These are phyloP conservation scores for Trypethelium eluteriae DNA, from an alignment of 495 filamentous ascomycete genomes.

Conservation along the genomic window DNA sequence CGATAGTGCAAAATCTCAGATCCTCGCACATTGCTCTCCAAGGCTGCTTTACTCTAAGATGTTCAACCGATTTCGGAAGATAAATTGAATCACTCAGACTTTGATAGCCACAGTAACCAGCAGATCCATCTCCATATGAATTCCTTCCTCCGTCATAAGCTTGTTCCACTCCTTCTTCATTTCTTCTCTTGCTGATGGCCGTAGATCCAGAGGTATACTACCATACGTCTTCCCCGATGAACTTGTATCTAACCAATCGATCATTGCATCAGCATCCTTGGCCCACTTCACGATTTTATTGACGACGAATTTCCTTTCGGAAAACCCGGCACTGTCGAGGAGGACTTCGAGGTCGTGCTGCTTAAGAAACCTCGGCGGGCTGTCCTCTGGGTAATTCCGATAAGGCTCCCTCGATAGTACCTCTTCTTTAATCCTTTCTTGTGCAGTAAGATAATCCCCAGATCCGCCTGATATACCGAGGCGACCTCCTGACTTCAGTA, in stretches of 20 bases:
- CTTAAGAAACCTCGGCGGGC: not conserved
- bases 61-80: no score
- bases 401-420: not conserved
- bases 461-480: constrained; percentile 6
- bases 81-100: not conserved
- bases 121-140: constrained; percentile 1
- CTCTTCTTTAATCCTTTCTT: not conserved
- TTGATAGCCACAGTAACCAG: not conserved
- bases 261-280: constrained; percentile 14
- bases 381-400: not conserved
- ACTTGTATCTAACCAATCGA: constrained; percentile 14
- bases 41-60: no score
- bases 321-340: not conserved
- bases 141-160: not conserved
- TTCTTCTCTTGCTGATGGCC: constrained; percentile 6
- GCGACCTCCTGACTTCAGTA: not conserved
- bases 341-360: not conserved
- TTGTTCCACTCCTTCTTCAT: constrained; percentile 13
- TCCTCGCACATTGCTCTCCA: no score
- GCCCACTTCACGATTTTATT: constrained; percentile 9
- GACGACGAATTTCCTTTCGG: not conserved
- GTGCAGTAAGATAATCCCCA: constrained; percentile 1
- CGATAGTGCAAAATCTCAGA: no score
- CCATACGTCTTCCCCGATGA: constrained; percentile 15
- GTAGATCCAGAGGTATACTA: constrained; percentile 11